Conservation (phyloP, 1,284 basidiomycete species). For the Cutaneotrichosporon mucoides region DNA sequence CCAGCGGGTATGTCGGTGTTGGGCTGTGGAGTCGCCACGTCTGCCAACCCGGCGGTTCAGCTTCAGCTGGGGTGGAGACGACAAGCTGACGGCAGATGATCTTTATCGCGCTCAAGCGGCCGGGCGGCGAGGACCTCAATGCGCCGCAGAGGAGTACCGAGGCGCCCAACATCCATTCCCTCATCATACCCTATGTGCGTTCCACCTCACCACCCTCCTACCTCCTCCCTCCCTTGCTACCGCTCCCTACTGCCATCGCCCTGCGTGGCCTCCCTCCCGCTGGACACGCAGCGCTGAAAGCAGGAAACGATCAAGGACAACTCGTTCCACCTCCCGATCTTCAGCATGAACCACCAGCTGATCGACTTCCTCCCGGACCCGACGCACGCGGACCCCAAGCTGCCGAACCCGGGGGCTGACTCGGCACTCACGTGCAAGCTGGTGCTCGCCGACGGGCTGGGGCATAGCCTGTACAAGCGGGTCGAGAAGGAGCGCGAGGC, state of each 20-base stretch:
- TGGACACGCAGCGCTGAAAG: too few species aligned
- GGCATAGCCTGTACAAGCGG: constrained; percentile 41
- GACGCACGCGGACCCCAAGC: constrained; percentile 4
- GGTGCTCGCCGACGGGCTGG: constrained; percentile 34
- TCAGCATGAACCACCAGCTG: constrained; percentile 37
- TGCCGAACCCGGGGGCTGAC: constrained; percentile 37
- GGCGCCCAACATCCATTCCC: constrained; percentile 24
- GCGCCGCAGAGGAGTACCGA: constrained; percentile 16
- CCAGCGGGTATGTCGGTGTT: constrained; percentile 28
- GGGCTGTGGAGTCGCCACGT: too few species aligned
- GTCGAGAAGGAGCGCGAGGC: constrained; percentile 39
- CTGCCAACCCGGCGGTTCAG: too few species aligned
- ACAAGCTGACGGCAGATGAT: constrained; percentile 20
- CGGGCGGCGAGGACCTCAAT: constrained; percentile 7
- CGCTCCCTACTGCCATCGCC: too few species aligned
- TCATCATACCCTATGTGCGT: constrained; percentile 39
- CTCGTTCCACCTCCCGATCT: constrained; percentile 39
- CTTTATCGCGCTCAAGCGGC: constrained; percentile 17
- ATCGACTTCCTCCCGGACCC: constrained; percentile 36
- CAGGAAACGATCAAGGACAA: constrained; percentile 21
- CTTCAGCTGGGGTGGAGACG: too few species aligned
- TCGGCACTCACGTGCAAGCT: constrained; percentile 32
- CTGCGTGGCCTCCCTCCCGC: too few species aligned
- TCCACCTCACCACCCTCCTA: too few species aligned
- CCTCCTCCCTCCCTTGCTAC: too few species aligned